Percentiles rank a stretch among this genome's conserved stretches.
These are phyloP conservation scores for Claviceps sp. DNA, from an alignment of 2,329 filamentous ascomycete species.

Conservation along the genomic window DNA sequence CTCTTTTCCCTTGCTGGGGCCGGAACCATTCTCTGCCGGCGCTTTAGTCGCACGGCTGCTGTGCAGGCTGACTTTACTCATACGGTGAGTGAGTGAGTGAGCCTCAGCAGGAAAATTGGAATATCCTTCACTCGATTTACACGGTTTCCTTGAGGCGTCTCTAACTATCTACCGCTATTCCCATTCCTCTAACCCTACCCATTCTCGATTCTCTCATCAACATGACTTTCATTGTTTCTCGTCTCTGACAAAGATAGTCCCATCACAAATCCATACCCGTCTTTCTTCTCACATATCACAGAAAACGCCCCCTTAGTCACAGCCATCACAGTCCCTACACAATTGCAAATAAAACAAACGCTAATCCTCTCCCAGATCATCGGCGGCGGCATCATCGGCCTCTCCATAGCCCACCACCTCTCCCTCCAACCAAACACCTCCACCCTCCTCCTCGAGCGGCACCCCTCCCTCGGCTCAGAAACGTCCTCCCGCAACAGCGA, in stretches of 20 bases:
- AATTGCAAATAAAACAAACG: background rate
- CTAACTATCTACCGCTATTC: no score
- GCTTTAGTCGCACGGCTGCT: slow-evolving; percentile 23
- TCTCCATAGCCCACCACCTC: slow-evolving; percentile 64
- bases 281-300: no score
- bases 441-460: slow-evolving; percentile 71
- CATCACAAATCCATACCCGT: no score
- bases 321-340: no score
- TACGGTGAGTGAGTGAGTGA: slow-evolving; percentile 15
- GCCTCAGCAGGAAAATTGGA: no score
- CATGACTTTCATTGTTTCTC: no score
- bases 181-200: no score
- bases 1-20: background rate
- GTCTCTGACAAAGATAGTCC: no score
- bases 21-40: background rate
- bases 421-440: slow-evolving; percentile 47
- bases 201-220: no score
- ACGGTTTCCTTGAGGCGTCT: no score
- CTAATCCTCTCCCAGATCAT: slow-evolving; percentile 28
- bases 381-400: slow-evolving; percentile 56
- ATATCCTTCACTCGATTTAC: no score
- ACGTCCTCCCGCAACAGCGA: slow-evolving; percentile 86
- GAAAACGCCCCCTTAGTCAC: no score
- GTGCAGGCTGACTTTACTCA: slow-evolving; percentile 31
- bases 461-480: slow-evolving; percentile 64